These are phyloP conservation scores for Fragaria iinumae DNA, from an alignment of 306 rosid species.

Conservation along the genomic window DNA sequence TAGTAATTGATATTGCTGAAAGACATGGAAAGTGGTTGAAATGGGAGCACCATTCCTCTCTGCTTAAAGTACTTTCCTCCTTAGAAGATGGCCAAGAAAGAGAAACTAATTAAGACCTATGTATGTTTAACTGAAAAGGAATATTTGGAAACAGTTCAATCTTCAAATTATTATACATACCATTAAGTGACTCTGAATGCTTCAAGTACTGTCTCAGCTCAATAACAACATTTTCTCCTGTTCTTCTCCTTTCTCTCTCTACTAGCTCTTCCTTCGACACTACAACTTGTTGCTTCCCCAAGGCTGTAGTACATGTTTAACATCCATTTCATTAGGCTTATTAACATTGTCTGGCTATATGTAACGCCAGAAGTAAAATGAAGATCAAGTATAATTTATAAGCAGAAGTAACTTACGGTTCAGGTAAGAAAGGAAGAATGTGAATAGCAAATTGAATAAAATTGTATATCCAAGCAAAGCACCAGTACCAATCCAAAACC, in stretches of 20 bases:
- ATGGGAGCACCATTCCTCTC: constrained; percentile 98
- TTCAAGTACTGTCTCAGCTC: constrained; percentile 91
- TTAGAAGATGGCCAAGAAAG: constrained; percentile 26
- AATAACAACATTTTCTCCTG: constrained; percentile 64
- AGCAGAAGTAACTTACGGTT: constrained; percentile 71
- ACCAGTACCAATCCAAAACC: constrained; percentile 99
- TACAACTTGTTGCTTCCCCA: constrained; percentile 86
- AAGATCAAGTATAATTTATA: constrained; percentile 21
- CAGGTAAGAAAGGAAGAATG: constrained; percentile 82
- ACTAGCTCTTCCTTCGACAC: constrained; percentile 84
- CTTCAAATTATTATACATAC: constrained; percentile 38
- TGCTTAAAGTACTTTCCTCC: constrained; percentile 82
- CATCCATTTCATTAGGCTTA: constrained; percentile 14
- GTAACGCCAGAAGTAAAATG: constrained; percentile 19
- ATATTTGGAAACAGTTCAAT: not conserved
- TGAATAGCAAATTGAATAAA: constrained; percentile 76
- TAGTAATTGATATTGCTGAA: constrained; percentile 91
- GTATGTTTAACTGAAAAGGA: not conserved
- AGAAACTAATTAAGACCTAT: not conserved
- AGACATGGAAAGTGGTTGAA: constrained; percentile 90
- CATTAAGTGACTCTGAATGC: constrained; percentile 73
- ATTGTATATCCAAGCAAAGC: constrained; percentile 92
- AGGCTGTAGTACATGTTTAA: constrained; percentile 45
- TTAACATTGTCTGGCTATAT: constrained; percentile 19
- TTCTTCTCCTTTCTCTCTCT: constrained; percentile 84